Evolutionary conservation across 306 rosid species (phyloP), one percentile per base, ranked within the genome.

Genomic region (Citrullus mucosospermus): DNA sequence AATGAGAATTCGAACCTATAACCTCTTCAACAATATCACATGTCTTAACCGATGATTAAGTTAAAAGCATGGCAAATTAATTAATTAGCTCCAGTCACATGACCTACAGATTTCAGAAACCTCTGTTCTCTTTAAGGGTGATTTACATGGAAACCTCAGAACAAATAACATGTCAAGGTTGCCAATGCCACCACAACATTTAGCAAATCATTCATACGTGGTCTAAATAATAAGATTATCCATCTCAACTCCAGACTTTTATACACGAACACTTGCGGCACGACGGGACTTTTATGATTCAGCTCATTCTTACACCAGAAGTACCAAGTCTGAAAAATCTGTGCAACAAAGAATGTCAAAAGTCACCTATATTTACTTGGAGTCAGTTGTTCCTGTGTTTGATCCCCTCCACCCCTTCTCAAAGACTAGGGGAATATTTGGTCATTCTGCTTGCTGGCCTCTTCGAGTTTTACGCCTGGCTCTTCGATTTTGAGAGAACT

Each of bases 401-500:
- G 78, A 74, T 74, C 30, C 28, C 61, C 58, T 74, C 46, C 78
- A 9, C 38, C 55, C 2, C 15, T n/a, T 44, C 43, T 44, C 59
- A 48, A 72, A 72, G 32, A 74, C 71, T 82, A 59, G 6, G 80
- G 72, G 59, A 85, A 84, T 78, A 81, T 84, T 82, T 81, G 87
- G 82, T 86, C 87, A 44, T 86, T 82, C 75, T 83, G 88, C 83
- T 89, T 93, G 84, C 83, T 88, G 70, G 53, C 56, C 66, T 78
- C 90, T 82, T 93, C 91, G 7, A 87, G 85, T 83, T 91, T 91
- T 77, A 87, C 86, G 58, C 80, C 78, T 2, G 88, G 83, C 82
- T 88, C 95, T 56, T 89, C 88, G 50, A 81, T 76, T 16, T 81
- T 66, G 77, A 84, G 78, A 79, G 95, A 81, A 70, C 81, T 78